Base-by-base conservation (phyloP, 129 eudicot species). In the Lonicera japonica region DNA sequence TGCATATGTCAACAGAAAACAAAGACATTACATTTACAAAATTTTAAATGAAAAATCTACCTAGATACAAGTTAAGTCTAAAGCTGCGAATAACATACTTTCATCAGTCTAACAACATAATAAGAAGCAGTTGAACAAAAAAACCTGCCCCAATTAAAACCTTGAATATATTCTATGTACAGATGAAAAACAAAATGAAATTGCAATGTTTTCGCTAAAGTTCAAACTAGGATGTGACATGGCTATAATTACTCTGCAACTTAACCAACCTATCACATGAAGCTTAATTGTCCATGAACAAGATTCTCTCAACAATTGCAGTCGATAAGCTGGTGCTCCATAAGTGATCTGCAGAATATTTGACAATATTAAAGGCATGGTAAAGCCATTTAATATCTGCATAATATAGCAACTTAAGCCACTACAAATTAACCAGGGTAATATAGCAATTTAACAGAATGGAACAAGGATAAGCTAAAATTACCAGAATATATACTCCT, bases 401-500 rank as follows among this genome's bases (percentile, higher is more conserved):
- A 15, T 15, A 17, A 54, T 68, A 58, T 14, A 24, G 2, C 11
- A 38, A 56, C 21, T 43, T 22, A 47, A 21, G 36, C 36, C 5
- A 16, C 9, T 45, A 9, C 14, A 21, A 58, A 34, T 14, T 20
- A 17, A 22, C 6, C 59, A 39, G 17, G 36, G 4, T 56, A 55
- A 58, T 15, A 65, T 39, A 57, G 1, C 11, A 64, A 21, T 14
- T 50, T 19, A 48, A n/a, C 20, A 12, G 45, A 10, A 57, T 34
- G 34, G 58, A 52, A 64, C 15, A 65, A 48, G 63, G 63, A 23
- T 51, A 46, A 55, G 60, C 53, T 21, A 53, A 25, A 63, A 60
- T 86, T 86, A 90, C 95, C 94, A 90, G 83, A 70, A 90, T 77
- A 70, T 90, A 90, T n/a, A 79, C 84, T 78, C 95, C 97, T 65